Percentiles rank a stretch among this genome's conserved stretches.
These are phyloP conservation scores for Aureobasidium subglaciale DNA, from an alignment of 2,329 filamentous ascomycete genomes.

Conservation along the genomic window DNA sequence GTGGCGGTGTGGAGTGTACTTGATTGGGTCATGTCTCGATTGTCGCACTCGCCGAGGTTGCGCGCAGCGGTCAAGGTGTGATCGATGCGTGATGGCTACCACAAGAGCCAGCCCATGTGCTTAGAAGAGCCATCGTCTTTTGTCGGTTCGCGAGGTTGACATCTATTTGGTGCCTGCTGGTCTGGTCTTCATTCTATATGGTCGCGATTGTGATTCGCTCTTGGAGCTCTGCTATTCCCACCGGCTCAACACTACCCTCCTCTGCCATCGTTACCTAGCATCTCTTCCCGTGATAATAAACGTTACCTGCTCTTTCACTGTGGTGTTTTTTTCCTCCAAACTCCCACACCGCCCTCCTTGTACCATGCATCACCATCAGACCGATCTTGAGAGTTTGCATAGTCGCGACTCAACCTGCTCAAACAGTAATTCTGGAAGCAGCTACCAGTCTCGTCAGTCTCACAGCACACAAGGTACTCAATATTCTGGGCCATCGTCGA, in stretches of 20 bases:
- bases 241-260: not conserved
- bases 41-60: conserved; percentile 13
- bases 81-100: conserved; percentile 13
- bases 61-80: conserved; percentile 13
- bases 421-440: conserved; percentile 16
- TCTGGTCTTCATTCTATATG: conserved; percentile 1
- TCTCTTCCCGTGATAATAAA: conserved; percentile 13
- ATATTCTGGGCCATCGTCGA: conserved; percentile 12
- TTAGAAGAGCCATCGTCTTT: conserved; percentile 10
- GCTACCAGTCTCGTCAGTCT: conserved; percentile 18
- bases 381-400: not conserved
- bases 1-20: conserved; percentile 1
- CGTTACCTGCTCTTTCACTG: conserved; percentile 8
- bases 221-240: not conserved
- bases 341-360: conserved; percentile 7
- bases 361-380: conserved; percentile 12
- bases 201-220: not conserved
- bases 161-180: conserved; percentile 5
- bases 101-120: conserved; percentile 13
- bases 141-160: not conserved
- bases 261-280: conserved; percentile 6
- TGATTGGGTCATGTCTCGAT: conserved; percentile 9
- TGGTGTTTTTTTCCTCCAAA: conserved; percentile 5
- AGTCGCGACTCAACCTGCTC: conserved; percentile 10
- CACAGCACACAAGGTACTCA: conserved; percentile 19